Conservation (phyloP, 768 basidiomycete genomes). For the Boletus reticulatus region DNA sequence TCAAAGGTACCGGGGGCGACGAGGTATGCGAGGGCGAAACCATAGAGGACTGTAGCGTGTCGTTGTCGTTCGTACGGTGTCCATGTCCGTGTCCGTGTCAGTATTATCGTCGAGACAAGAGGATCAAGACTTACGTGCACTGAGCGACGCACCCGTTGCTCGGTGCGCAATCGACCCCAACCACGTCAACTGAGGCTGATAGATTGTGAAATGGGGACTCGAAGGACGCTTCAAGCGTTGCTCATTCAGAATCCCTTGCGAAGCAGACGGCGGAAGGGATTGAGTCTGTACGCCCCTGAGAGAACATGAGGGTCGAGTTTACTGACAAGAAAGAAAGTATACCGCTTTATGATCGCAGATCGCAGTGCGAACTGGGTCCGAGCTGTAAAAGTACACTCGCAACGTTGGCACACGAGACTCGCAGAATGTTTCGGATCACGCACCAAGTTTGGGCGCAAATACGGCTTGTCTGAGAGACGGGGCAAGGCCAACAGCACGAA, state of each 20-base stretch:
- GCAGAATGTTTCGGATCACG: constrained; percentile 3
- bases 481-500: constrained; percentile 57
- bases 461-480: constrained; percentile 52
- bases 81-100: background rate
- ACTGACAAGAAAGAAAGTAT: background rate
- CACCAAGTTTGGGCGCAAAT: constrained; percentile 35
- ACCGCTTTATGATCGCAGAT: constrained; percentile 42
- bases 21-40: constrained; percentile 83
- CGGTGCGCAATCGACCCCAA: constrained; percentile 83
- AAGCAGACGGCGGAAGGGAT: constrained; percentile 59
- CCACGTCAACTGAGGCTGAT: constrained; percentile 94
- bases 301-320: background rate
- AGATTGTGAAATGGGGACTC: constrained; percentile 95
- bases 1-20: constrained; percentile 78
- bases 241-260: constrained; percentile 69
- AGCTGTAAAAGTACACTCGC: constrained; percentile 24
- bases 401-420: background rate
- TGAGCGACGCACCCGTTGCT: constrained; percentile 77
- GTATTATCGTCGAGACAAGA: background rate
- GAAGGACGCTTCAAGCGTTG: constrained; percentile 89
- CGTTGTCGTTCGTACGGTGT: background rate
- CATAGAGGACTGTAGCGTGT: constrained; percentile 69
- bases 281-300: constrained; percentile 59
- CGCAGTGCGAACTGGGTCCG: constrained; percentile 39
- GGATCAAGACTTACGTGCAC: constrained; percentile 37